A percentile compares a stretch with the other conserved stretches of the same genome.
These are phyloP conservation scores for Ramichloridium luteum DNA, from an alignment of 2,329 filamentous ascomycete species.

Conservation along the genomic window DNA sequence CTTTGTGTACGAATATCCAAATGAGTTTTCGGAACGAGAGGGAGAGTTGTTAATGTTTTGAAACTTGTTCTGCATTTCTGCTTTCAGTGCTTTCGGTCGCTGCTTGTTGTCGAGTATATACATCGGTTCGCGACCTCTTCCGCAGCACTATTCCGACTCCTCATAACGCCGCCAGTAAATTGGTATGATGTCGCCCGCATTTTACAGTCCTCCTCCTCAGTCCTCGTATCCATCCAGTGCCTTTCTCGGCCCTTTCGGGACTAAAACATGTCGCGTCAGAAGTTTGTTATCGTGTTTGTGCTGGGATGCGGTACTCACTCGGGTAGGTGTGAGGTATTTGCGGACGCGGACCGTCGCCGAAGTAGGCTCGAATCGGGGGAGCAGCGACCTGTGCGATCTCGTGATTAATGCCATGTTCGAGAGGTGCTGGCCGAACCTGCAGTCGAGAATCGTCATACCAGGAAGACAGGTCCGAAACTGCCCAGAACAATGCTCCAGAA, in stretches of 20 bases:
- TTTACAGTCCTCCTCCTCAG: constrained; percentile 16
- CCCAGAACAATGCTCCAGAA: constrained; percentile 79
- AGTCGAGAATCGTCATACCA: constrained; percentile 28
- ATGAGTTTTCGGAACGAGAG: too few species aligned
- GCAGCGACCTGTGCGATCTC: constrained; percentile 41
- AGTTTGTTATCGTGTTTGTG: constrained; percentile 1
- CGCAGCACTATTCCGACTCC: too few species aligned
- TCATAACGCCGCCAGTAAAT: neutral
- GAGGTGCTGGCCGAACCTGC: neutral
- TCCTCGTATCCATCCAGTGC: constrained; percentile 37
- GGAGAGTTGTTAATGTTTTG: too few species aligned
- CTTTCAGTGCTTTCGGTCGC: too few species aligned
- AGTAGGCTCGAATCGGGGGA: constrained; percentile 56
- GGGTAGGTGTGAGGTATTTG: constrained; percentile 84
- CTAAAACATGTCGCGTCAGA: constrained; percentile 16
- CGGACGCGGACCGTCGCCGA: constrained; percentile 63
- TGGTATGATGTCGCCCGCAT: neutral
- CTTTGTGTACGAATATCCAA: too few species aligned
- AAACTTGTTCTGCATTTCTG: too few species aligned
- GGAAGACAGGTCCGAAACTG: constrained; percentile 54
- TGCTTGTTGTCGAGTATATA: too few species aligned
- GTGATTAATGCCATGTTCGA: neutral
- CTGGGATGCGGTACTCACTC: constrained; percentile 55
- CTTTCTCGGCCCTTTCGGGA: constrained; percentile 35
- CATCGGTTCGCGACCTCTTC: too few species aligned